Evolutionary conservation across 192 early-diverging fungal species (phyloP), one percentile per base, ranked within the genome.

Genomic region (Backusella psychrophila): DNA sequence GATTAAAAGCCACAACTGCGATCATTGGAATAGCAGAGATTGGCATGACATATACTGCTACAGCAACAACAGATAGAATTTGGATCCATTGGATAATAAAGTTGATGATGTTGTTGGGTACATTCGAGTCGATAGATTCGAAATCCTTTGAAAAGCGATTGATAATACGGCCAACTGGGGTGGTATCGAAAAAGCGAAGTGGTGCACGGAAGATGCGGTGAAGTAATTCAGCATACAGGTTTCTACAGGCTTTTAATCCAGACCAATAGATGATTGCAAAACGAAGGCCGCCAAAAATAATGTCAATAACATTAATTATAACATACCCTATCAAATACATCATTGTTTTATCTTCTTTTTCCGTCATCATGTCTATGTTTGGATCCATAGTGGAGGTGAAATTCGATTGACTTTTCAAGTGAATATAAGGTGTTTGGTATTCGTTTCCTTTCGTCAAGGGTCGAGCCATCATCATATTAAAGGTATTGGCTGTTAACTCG

Each of bases 101-200:
- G 41, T 73, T 83, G 31, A 80, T 80, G 56, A 91, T 77, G 36
- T 78, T 77, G 23, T 84, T 81, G 36, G 89, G 84, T 65, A 91
- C 79, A 4, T 49, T 66, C 17, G 86, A 86, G 75, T 97, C 95
- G 68, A 97, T 82, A 1, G 89, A 85, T 52, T 91, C 91, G 78
- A 97, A 91, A 81, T 98, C 95, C 63, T 93, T 92, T 8, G 93
- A 90, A 77, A 95, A 96, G 34, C 97, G 86, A 82, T 96, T 98
- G 78, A 96, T 87, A 31, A 97, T 90, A 23, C 93, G 90, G n/a
- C 95, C 94, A 23, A 94, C 85, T 4, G 96, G 95, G 15, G 92
- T 93, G 14, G 90, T 89, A 78, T 96, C 95, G 80, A 94, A 98
- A 85, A 96, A 97, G 5, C 91, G 87, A 17, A 96, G 87, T 33